A percentile compares a stretch with the other conserved stretches of the same genome.
Evolutionary conservation across 176 grass and related monocot species (phyloP).

Genomic region (Otatea glauca): DNA sequence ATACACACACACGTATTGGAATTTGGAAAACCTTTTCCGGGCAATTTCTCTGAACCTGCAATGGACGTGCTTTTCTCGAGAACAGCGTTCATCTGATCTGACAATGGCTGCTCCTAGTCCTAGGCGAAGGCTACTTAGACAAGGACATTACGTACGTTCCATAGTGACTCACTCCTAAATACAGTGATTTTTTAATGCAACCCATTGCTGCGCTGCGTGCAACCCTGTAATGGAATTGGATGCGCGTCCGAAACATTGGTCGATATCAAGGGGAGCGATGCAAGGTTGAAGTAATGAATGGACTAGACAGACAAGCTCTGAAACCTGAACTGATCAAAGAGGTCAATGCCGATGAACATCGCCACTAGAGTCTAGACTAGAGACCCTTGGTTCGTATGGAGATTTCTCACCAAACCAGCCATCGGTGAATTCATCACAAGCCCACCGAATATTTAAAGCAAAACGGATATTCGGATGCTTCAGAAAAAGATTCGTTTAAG

Average conservation of each 20-base stretch:
- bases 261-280: background rate
- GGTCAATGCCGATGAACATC: background rate
- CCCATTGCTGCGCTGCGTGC: too few relatives aligned
- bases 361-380: too few relatives aligned
- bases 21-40: background rate
- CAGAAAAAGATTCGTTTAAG: background rate
- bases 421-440: too few relatives aligned
- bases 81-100: background rate
- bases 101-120: too few relatives aligned
- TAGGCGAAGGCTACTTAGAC: too few relatives aligned
- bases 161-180: too few relatives aligned
- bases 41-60: background rate
- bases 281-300: background rate
- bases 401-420: background rate
- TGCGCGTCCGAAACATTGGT: too few relatives aligned
- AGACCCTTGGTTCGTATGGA: background rate
- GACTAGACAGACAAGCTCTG: background rate
- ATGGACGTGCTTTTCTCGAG: background rate
- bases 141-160: too few relatives aligned
- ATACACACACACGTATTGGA: background rate
- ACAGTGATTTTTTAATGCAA: too few relatives aligned
- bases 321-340: background rate
- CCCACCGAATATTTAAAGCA: background rate
- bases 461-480: background rate
- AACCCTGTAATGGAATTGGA: too few relatives aligned